A percentile compares a stretch with the other conserved stretches of the same genome.
Conservation (phyloP, 768 basidiomycete species). For the Pulveroboletus sp. region DNA sequence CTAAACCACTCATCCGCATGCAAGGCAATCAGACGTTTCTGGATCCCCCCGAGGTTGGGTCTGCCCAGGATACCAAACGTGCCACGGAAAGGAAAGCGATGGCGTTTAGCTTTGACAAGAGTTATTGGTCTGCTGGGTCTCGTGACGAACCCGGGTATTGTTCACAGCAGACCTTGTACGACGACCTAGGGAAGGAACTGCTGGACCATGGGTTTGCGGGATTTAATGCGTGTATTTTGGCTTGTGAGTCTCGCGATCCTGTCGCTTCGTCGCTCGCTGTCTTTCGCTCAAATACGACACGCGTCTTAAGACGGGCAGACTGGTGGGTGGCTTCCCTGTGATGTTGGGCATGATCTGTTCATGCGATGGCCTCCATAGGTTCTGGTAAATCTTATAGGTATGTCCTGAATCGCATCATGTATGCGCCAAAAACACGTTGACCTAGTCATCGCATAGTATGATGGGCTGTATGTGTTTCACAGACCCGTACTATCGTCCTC, state of each 20-base stretch:
- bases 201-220: constrained; percentile 94
- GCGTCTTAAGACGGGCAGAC: constrained; percentile 66
- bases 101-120: constrained; percentile 94
- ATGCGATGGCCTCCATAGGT: constrained; percentile 39
- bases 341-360: constrained; percentile 3
- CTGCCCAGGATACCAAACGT: constrained; percentile 64
- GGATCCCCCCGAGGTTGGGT: constrained; percentile 80
- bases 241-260: constrained; percentile 66
- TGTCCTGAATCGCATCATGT: constrained; percentile 23
- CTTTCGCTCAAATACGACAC: background rate
- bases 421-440: constrained; percentile 5
- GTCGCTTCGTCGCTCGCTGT: background rate
- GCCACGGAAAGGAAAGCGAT: constrained; percentile 88
- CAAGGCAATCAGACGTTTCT: constrained; percentile 88
- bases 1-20: constrained; percentile 93
- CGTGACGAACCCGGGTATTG: constrained; percentile 89
- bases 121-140: constrained; percentile 93
- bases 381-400: constrained; percentile 92
- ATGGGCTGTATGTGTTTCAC: constrained; percentile 75
- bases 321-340: constrained; percentile 45
- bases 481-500: constrained; percentile 1
- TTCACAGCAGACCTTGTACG: constrained; percentile 90
- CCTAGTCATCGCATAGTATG: constrained; percentile 53
- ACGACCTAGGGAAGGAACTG: constrained; percentile 90
- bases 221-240: constrained; percentile 98